Evolutionary conservation across 257 asterid genomes (phyloP).

Genomic region (Orobanche coerulescens): DNA sequence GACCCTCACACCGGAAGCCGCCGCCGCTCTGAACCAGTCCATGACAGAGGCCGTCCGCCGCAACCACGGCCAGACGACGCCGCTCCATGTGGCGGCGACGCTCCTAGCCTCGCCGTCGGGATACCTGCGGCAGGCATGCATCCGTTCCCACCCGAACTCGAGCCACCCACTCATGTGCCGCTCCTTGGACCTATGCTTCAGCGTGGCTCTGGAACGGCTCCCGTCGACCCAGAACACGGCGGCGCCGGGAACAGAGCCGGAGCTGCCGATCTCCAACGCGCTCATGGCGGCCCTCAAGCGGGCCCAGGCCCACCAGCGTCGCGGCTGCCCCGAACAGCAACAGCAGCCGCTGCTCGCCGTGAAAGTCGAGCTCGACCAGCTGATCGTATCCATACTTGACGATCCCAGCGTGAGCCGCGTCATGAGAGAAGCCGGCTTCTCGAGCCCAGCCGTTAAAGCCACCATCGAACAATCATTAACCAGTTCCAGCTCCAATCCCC

Average conservation of each 20-base stretch:
- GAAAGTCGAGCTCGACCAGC: constrained; percentile 77
- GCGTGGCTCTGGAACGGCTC: constrained; percentile 78
- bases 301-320: constrained; percentile 86
- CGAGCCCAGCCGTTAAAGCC: constrained; percentile 90
- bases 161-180: constrained; percentile 87
- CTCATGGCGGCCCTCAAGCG: constrained; percentile 83
- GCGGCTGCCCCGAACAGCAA: constrained; percentile 84
- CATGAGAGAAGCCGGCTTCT: constrained; percentile 87
- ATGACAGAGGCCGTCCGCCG: constrained; percentile 67
- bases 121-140: constrained; percentile 64
- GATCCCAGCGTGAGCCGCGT: constrained; percentile 92
- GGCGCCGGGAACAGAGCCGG: constrained; percentile 52
- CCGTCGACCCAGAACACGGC: constrained; percentile 44
- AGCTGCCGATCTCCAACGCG: constrained; percentile 83
- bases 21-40: constrained; percentile 51
- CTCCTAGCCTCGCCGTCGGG: constrained; percentile 62
- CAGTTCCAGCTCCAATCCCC: constrained; percentile 11
- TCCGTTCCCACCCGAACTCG: constrained; percentile 77
- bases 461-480: constrained; percentile 55
- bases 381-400: constrained; percentile 74
- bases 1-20: constrained; percentile 72
- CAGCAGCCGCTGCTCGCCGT: constrained; percentile 84
- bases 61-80: constrained; percentile 87
- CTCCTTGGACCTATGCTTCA: constrained; percentile 73
- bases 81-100: constrained; percentile 88